A percentile compares a stretch with the other conserved stretches of the same genome.
Conservation (phyloP, 257 asterid species). For the Plantago elongata region DNA sequence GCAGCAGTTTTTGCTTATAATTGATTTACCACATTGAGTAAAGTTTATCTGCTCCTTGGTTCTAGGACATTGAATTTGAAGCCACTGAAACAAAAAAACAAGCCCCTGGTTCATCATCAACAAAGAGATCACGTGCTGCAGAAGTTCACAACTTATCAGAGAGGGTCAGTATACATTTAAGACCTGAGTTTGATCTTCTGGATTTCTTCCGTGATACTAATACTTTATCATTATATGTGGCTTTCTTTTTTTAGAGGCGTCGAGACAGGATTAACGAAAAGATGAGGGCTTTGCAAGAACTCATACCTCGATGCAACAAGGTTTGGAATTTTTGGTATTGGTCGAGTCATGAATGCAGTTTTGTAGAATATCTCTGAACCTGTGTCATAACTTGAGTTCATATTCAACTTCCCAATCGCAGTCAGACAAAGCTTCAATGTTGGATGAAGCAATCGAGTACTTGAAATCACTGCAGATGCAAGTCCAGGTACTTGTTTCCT, state of each 20-base stretch:
- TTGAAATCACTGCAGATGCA: constrained; percentile 43
- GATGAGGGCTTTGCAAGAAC: constrained; percentile 45
- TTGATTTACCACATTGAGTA: neutral
- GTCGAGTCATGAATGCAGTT: neutral
- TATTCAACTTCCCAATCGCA: constrained; percentile 17
- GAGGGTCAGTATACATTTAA: constrained; percentile 25
- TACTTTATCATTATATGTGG: neutral
- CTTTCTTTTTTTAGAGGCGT: constrained; percentile 37
- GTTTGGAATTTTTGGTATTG: constrained; percentile 16
- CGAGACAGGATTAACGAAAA: constrained; percentile 50
- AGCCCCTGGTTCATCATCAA: constrained; percentile 20
- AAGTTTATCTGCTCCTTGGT: constrained; percentile 2
- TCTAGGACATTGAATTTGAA: constrained; percentile 30
- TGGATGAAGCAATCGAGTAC: constrained; percentile 54
- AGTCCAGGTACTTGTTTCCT: constrained; percentile 33
- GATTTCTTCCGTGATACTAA: neutral
- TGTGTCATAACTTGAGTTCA: neutral
- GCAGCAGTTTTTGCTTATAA: neutral
- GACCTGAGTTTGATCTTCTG: neutral
- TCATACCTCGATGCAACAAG: constrained; percentile 52
- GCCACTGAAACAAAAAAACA: constrained; percentile 30
- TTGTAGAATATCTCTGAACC: neutral
- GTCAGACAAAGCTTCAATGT: constrained; percentile 54
- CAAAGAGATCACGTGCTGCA: constrained; percentile 49
- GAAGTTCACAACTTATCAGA: constrained; percentile 48